Evolutionary conservation across 164 flowering plant genomes (phyloP).

Genomic region (Aristolochia fimbriata): DNA sequence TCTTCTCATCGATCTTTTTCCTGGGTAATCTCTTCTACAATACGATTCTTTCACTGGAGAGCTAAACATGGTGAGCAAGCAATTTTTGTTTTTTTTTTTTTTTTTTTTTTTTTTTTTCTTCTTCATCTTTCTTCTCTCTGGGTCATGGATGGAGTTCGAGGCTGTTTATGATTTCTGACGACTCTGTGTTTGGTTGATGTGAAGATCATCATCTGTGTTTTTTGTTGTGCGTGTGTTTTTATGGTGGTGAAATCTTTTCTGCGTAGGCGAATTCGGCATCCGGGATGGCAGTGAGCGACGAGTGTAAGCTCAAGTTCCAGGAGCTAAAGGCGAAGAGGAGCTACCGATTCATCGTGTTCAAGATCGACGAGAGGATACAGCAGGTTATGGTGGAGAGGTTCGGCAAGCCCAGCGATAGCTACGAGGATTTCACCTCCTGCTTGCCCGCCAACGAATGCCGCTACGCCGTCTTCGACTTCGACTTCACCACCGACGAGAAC

Average conservation of each 20-base stretch:
- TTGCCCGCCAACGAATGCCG: constrained; percentile 71
- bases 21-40: not conserved
- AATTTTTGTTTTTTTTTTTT: too few relatives aligned
- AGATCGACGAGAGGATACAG: constrained; percentile 46
- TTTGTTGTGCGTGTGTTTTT: not conserved
- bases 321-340: constrained; percentile 65
- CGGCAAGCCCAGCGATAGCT: constrained; percentile 48
- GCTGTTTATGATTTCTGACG: too few relatives aligned
- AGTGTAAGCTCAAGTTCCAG: constrained; percentile 62
- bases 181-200: too few relatives aligned
- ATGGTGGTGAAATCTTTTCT: not conserved
- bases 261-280: constrained; percentile 68
- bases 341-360: constrained; percentile 57
- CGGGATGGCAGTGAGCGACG: constrained; percentile 72
- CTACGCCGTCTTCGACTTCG: constrained; percentile 68
- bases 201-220: too few relatives aligned
- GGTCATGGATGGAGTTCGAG: too few relatives aligned
- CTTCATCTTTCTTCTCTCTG: not conserved
- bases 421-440: constrained; percentile 49
- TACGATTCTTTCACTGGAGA: not conserved
- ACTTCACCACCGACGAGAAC: constrained; percentile 65
- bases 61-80: constrained; percentile 21
- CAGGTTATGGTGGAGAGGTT: constrained; percentile 55
- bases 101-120: too few relatives aligned
- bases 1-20: constrained; percentile 2